These are phyloP conservation scores for Circinella minor DNA, from an alignment of 371 early-diverging fungal species.

Conservation along the genomic window DNA sequence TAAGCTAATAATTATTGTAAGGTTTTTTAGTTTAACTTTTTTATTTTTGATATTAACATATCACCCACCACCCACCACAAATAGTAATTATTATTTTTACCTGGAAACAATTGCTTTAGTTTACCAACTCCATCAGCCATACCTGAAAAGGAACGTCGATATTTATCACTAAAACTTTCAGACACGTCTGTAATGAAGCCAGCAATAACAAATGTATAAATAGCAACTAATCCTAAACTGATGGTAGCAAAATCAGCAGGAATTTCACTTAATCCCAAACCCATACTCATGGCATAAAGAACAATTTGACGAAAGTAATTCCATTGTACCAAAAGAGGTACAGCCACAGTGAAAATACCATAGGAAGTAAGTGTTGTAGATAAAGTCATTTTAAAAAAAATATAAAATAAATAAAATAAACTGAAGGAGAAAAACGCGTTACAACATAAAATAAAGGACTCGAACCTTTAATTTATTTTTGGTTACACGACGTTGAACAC, in stretches of 20 bases:
- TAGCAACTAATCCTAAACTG: neutral
- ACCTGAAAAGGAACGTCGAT: neutral
- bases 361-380: constrained; percentile 4
- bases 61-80: no score
- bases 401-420: no score
- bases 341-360: neutral
- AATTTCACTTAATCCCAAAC: constrained; percentile 1
- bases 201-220: constrained; percentile 12
- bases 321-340: constrained; percentile 15
- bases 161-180: neutral
- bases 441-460: no score
- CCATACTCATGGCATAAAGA: constrained; percentile 4
- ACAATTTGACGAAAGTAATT: constrained; percentile 17
- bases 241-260: constrained; percentile 10
- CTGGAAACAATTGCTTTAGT: constrained; percentile 21
- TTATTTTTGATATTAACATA: no score
- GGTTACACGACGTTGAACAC: no score
- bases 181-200: constrained; percentile 6
- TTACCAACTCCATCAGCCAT: constrained; percentile 1
- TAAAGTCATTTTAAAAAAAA: neutral
- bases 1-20: neutral
- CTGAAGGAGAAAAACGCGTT: no score
- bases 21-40: no score
- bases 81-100: constrained; percentile 5
- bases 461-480: no score